Conservation (phyloP, 805 yeast genomes). For the Schwanniomyces vanrijiae region DNA sequence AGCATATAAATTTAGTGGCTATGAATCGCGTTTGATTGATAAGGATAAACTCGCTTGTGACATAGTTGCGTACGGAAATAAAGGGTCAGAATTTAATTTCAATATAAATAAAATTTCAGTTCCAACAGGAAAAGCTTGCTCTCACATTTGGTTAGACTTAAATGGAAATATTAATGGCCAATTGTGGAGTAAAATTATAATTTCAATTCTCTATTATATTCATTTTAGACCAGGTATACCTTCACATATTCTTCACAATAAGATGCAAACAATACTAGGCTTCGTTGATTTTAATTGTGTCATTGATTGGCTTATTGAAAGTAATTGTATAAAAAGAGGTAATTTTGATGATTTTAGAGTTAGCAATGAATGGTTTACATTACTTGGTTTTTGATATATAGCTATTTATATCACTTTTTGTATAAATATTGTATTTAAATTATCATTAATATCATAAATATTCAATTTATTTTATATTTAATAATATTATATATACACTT, state of each 20-base stretch:
- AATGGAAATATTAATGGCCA: conserved; percentile 56
- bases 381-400: conserved; percentile 26
- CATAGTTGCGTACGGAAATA: conserved; percentile 40
- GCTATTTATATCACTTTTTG: no score
- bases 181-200: conserved; percentile 61
- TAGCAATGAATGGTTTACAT: conserved; percentile 45
- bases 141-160: conserved; percentile 71
- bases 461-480: no score
- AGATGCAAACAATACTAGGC: conserved; percentile 29
- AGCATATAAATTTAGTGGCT: conserved; percentile 54
- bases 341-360: conserved; percentile 43
- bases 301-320: conserved; percentile 41
- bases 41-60: conserved; percentile 66
- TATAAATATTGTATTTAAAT: no score
- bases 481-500: no score
- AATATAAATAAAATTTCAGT: conserved; percentile 32
- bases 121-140: conserved; percentile 62
- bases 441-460: no score
- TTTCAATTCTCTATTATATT: conserved; percentile 40
- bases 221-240: conserved; percentile 40
- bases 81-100: conserved; percentile 8
- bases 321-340: conserved; percentile 34
- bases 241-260: conserved; percentile 17
- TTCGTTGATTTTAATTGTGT: conserved; percentile 27
- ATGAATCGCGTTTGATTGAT: conserved; percentile 75